Base-by-base conservation (phyloP, 2,329 filamentous ascomycete genomes). In the Colletotrichum aenigma region DNA sequence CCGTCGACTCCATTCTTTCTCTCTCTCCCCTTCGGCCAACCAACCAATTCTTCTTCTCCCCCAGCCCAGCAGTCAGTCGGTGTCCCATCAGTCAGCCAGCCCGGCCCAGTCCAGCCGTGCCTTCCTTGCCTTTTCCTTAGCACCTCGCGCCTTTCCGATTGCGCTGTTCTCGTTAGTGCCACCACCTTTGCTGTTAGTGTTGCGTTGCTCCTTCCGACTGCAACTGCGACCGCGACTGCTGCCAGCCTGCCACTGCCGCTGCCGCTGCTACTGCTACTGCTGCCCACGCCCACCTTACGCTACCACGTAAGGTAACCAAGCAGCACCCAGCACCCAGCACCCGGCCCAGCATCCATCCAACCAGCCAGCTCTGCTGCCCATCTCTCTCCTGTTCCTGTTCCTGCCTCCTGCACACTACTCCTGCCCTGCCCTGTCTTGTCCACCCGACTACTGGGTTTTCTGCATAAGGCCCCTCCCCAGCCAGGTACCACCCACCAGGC, bases 371-470 rank as follows among this genome's bases (percentile, higher is more conserved):
- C 30, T n/a, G 28, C 65, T 56, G 28, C 43, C 28, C 43, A 30
- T 67, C 28, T 55, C 30, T 56, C 60, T 71, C 67, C 60, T 66
- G 48, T 56, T 71, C 48, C 67, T 66, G 36, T 28, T 61, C 36
- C 60, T 70, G 65, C 38, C 43, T 71, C 60, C 69, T 55, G 66
- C 66, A 60, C 65, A 67, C 69, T 66, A 43, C 61, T 64, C 38
- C 55, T 70, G 15, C 66, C 32, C 56, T 66, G 60, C 48, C 67
- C 72, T 67, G 68, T 48, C 38, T 56, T 68, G 73, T 62, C 73
- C 73, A 73, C 61, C 69, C 69, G 69, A 64, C 70, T 64, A 56
- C 70, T 75, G 73, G 70, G 73, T 64, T 68, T 68, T 73, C 70
- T 73, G 70, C 73, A 73, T 68, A 68, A 75, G 70, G 38, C 30